Evolutionary conservation across 2,329 filamentous ascomycete genomes (phyloP), one percentile per base, ranked within the genome.

Genomic region (Venturia pyrina): DNA sequence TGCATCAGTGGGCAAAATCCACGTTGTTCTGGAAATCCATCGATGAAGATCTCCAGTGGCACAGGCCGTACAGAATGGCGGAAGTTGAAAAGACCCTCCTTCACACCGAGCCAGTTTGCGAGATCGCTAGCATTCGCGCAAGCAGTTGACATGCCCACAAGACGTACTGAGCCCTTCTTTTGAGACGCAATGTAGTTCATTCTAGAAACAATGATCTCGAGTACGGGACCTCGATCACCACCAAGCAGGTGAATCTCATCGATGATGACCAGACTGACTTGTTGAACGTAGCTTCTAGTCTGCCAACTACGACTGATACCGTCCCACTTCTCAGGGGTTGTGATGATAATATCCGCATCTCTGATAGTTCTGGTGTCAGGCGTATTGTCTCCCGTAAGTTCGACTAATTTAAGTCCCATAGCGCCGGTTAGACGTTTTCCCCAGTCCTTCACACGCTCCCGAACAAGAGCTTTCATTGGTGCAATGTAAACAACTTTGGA

Each of bases 181-280:
- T 96, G 92, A 1, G 93, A 90, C 1, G 93, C 95, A 72, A 99
- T 99, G 75, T 98, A 99, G 75, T 99, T 99, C 96, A 99, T 98
- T 71, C 89, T 84, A 70, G 82, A 85, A 2, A 88, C 96, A 69
- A 99, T 99, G 71, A 99, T 99, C 78, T 99, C 95, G 62, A 99
- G 81, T 83, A 99, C 99, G 1, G 96, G 96, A 28, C 93, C 95
- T 77, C 95, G 89, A 72, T 99, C 95, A 67, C 95, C 92, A 37
- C 95, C 96, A n/a, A 99, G 84, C 37, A 99, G 80, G 77, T 99
- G 95, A 66, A 99, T 99, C 78, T 99, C 95, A 72, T 99, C 95
- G 70, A 99, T 99, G 68, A 99, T 97, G 64, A 99, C 95, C 19
- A 99, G 80, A 68, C 92, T 93, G 67, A 99, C 95, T 77, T 97